Evolutionary conservation across 371 early-diverging fungal species (phyloP).

Genomic region (Choanephora cucurbitarum): DNA sequence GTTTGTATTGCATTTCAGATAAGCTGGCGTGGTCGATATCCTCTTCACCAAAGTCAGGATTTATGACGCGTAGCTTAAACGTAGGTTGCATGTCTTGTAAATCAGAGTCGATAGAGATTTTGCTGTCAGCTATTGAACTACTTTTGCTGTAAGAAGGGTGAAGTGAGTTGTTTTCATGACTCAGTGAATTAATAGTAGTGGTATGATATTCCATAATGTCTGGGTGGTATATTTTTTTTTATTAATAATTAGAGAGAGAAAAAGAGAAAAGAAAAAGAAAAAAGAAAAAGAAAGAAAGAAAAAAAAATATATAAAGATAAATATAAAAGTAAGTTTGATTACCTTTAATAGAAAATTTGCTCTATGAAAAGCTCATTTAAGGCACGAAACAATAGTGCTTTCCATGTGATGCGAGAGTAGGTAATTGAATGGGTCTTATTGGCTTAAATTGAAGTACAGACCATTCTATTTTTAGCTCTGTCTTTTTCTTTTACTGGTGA

Average conservation of each 20-base stretch:
- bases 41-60: slow-evolving; percentile 22
- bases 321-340: slow-evolving; percentile 11
- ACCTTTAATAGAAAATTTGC: slow-evolving; percentile 8
- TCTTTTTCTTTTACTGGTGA: no score
- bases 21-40: slow-evolving; percentile 16
- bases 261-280: slow-evolving; percentile 2
- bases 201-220: background rate
- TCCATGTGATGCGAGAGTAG: slow-evolving; percentile 1
- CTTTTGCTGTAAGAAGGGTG: background rate
- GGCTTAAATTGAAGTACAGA: no score
- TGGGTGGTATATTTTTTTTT: slow-evolving; percentile 4
- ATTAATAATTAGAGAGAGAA: slow-evolving; percentile 1
- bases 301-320: background rate
- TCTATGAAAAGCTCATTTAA: background rate
- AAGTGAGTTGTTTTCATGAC: background rate
- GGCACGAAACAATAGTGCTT: slow-evolving; percentile 1
- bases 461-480: no score
- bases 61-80: slow-evolving; percentile 21
- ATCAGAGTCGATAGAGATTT: slow-evolving; percentile 18
- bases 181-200: background rate
- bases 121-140: slow-evolving; percentile 9
- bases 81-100: slow-evolving; percentile 7
- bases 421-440: no score
- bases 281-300: slow-evolving; percentile 1
- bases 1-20: slow-evolving; percentile 12